Conservation (phyloP, 2,329 filamentous ascomycete genomes). For the Cucurbitaria berberidis region DNA sequence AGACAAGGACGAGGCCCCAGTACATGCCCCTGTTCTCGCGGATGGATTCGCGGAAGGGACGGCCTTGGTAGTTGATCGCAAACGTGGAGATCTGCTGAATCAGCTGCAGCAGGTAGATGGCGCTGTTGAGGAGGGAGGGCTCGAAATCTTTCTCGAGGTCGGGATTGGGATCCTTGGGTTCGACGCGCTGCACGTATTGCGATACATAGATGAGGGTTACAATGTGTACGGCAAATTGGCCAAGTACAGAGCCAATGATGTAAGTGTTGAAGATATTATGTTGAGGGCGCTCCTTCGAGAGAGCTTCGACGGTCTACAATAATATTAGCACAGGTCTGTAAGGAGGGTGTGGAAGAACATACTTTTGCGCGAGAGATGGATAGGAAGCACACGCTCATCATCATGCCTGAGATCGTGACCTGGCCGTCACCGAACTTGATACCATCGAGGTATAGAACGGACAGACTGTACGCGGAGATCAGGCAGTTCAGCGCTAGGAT, state of each 20-base stretch:
- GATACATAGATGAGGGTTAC: conserved; percentile 93
- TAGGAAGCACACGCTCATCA: conserved; percentile 99
- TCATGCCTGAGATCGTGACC: conserved; percentile 98
- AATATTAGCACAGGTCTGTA: conserved; percentile 32
- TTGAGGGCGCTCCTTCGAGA: conserved; percentile 96
- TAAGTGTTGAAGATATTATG: conserved; percentile 99
- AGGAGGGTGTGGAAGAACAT: conserved; percentile 26
- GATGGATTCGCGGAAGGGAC: conserved; percentile 95
- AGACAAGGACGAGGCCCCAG: conserved; percentile 90
- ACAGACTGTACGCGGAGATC: conserved; percentile 96
- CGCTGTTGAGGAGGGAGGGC: conserved; percentile 92
- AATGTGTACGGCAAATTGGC: conserved; percentile 96
- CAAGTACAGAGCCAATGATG: conserved; percentile 96
- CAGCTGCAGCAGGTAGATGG: conserved; percentile 94
- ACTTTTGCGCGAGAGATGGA: conserved; percentile 95
- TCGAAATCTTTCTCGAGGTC: conserved; percentile 95
- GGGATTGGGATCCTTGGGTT: conserved; percentile 71
- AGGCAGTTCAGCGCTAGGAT: conserved; percentile 97
- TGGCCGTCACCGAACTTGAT: conserved; percentile 99
- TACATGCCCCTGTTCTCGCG: conserved; percentile 98
- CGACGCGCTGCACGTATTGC: conserved; percentile 81
- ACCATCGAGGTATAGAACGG: conserved; percentile 93
- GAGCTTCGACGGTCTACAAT: conserved; percentile 78
- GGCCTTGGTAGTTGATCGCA: conserved; percentile 98
- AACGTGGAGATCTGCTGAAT: conserved; percentile 99